Conservation (phyloP, 345 rosid species). For the Acer saccharum region DNA sequence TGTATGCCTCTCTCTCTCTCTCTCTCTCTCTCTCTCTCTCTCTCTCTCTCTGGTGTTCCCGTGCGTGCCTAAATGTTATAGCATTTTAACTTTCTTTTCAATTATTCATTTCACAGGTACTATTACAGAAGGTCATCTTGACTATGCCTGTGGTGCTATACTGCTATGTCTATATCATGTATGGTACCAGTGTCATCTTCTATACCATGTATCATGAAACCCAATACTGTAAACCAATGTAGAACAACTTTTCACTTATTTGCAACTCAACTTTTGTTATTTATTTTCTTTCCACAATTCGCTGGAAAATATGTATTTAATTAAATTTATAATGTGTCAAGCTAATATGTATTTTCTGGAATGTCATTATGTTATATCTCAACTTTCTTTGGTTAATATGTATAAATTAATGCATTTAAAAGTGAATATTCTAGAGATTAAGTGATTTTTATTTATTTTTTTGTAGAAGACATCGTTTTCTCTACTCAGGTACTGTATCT, state of each 20-base stretch:
- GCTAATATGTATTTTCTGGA: not conserved
- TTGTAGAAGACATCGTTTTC: too few relatives aligned
- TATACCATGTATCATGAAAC: not conserved
- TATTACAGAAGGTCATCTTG: slow-evolving; percentile 58
- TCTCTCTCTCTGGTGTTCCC: not conserved
- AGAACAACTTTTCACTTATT: not conserved
- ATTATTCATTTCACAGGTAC: slow-evolving; percentile 45
- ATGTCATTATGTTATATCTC: not conserved
- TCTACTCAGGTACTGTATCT: too few relatives aligned
- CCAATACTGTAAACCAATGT: not conserved
- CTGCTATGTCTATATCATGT: not conserved
- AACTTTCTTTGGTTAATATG: too few relatives aligned
- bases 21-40: not conserved
- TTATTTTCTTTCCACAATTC: too few relatives aligned
- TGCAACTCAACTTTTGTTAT: not conserved
- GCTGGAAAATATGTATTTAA: not conserved
- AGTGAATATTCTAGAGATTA: too few relatives aligned
- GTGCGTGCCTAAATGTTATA: not conserved
- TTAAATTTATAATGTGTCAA: not conserved
- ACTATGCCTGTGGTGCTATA: not conserved
- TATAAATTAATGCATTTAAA: too few relatives aligned
- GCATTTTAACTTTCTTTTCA: not conserved
- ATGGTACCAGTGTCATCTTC: too few relatives aligned
- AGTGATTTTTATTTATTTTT: too few relatives aligned
- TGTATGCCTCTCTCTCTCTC: slow-evolving; percentile 43